Evolutionary conservation across 495 filamentous ascomycete species (phyloP).

Genomic region (Neurospora discreta): DNA sequence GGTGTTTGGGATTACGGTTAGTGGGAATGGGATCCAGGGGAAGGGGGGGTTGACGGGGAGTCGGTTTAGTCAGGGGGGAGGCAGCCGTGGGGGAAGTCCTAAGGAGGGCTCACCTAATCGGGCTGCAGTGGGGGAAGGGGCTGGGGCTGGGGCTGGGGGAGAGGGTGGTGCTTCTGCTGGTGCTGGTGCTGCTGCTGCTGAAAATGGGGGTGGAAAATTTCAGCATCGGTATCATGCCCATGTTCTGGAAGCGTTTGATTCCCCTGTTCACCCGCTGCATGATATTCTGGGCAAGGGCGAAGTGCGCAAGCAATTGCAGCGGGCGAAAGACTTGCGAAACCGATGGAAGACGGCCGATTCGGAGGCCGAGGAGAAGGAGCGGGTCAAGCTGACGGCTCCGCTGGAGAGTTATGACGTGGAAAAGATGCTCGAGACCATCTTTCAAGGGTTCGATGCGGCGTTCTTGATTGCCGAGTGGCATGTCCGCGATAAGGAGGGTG

Average conservation of each 20-base stretch:
- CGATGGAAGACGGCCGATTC: conserved; percentile 53
- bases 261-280: conserved; percentile 38
- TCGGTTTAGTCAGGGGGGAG: background rate
- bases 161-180: background rate
- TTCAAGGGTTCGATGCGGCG: conserved; percentile 28
- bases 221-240: conserved; percentile 53
- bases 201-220: background rate
- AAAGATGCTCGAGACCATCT: conserved; percentile 36
- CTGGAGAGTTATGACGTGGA: conserved; percentile 47
- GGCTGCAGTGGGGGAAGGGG: background rate
- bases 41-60: background rate
- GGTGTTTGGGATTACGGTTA: conserved; percentile 43
- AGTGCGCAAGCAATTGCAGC: conserved; percentile 36
- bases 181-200: background rate
- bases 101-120: background rate
- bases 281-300: conserved; percentile 36
- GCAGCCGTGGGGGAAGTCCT: conserved; percentile 4
- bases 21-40: background rate
- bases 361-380: conserved; percentile 5
- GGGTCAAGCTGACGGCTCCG: conserved; percentile 20
- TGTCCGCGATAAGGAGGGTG: conserved; percentile 15
- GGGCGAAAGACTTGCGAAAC: conserved; percentile 55
- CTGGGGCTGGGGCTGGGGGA: background rate
- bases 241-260: conserved; percentile 45
- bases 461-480: conserved; percentile 18